A percentile compares a stretch with the other conserved stretches of the same genome.
phyloP scores from a whole-genome alignment of 1,284 basidiomycete genomes.

The Phlebopus sp. region DNA sequence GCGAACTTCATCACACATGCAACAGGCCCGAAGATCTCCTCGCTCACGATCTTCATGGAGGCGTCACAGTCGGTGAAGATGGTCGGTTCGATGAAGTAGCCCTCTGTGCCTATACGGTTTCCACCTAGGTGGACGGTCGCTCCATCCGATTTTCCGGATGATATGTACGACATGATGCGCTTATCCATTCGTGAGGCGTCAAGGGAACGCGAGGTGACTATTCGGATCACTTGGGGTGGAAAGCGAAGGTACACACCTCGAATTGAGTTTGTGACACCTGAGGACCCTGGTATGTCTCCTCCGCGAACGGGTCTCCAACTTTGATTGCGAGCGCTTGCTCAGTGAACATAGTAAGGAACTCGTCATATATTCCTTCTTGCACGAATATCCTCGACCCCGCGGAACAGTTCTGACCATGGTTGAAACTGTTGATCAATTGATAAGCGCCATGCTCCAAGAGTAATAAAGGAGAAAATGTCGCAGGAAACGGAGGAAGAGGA shows the following conservation, averaged over 20 bases:
- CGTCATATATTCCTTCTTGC: conserved; percentile 63
- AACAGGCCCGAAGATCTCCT: conserved; percentile 69
- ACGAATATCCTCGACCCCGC: conserved; percentile 71
- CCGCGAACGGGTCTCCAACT: conserved; percentile 66
- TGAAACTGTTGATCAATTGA: conserved; percentile 47
- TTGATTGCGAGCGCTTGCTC: conserved; percentile 46
- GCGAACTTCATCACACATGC: conserved; percentile 20
- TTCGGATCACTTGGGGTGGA: not conserved
- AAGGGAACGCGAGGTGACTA: no score
- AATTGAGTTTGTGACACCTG: conserved; percentile 61
- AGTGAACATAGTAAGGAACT: conserved; percentile 48
- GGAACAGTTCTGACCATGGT: conserved; percentile 69
- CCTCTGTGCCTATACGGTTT: conserved; percentile 53
- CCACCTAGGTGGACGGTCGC: conserved; percentile 67
- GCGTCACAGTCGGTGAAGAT: conserved; percentile 64
- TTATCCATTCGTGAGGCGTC: conserved; percentile 12
- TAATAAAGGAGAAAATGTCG: not conserved
- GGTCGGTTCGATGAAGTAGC: conserved; percentile 58
- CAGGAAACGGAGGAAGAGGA: not conserved
- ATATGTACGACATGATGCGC: conserved; percentile 72
- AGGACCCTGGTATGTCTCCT: conserved; percentile 67
- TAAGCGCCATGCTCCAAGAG: conserved; percentile 27
- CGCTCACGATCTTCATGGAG: conserved; percentile 66
- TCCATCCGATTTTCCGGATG: conserved; percentile 65
- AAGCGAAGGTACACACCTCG: conserved; percentile 35